Conservation (phyloP, 148 eudicot genomes). For the Nepenthes gracilis region DNA sequence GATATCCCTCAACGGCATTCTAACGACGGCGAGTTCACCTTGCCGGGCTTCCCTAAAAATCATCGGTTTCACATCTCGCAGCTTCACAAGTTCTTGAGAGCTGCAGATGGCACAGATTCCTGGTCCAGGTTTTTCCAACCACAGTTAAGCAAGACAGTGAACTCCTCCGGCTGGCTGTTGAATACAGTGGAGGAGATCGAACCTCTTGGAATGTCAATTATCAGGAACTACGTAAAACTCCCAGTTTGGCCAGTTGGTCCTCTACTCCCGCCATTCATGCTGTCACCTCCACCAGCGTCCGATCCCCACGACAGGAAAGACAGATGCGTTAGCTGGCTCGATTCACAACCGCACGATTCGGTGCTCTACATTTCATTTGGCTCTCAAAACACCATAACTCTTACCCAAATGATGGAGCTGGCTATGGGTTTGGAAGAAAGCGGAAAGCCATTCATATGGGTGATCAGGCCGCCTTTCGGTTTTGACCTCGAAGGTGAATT, state of each 20-base stretch:
- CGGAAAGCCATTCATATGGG: conserved; percentile 64
- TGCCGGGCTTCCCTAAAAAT: conserved; percentile 59
- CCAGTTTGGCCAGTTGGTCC: conserved; percentile 73
- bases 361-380: conserved; percentile 80
- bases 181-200: conserved; percentile 63
- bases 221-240: conserved; percentile 24
- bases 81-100: conserved; percentile 35
- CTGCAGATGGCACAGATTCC: conserved; percentile 46
- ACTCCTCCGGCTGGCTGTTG: conserved; percentile 44
- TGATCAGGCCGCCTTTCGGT: conserved; percentile 58
- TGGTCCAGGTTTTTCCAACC: conserved; percentile 63
- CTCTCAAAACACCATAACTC: conserved; percentile 58
- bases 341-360: conserved; percentile 20
- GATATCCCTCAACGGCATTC: conserved; percentile 51
- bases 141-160: conserved; percentile 20
- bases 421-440: conserved; percentile 64
- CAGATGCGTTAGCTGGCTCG: conserved; percentile 42
- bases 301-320: conserved; percentile 12
- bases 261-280: conserved; percentile 24
- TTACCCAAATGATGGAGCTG: conserved; percentile 69
- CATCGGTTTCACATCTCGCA: conserved; percentile 30
- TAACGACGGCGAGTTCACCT: conserved; percentile 25
- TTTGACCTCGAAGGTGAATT: conserved; percentile 34
- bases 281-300: background rate
- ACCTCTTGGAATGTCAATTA: conserved; percentile 39